Base-by-base conservation (phyloP, 2,329 filamentous ascomycete genomes). In the Pyrenochaeta sp. region DNA sequence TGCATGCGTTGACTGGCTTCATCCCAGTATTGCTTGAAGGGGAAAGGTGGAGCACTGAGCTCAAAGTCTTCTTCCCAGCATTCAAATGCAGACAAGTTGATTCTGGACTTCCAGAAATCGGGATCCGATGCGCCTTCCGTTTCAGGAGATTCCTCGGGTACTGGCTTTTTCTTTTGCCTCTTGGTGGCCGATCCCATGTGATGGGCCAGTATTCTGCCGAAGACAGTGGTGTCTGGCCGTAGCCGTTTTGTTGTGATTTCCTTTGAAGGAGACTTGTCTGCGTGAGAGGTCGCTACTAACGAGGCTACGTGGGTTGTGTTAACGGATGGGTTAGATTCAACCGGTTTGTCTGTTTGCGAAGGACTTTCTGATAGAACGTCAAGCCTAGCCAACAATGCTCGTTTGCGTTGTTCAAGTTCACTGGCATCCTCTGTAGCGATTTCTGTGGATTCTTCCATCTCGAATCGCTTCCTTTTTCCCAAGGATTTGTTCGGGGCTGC, bases 21-120 rank as follows among this genome's bases (percentile, higher is more conserved):
- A 69, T 96, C 90, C 93, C 92, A 96, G 32, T 89, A 82, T 68
- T 96, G 91, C 11, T 88, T 78, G 68, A 96, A 96, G 0, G 92
- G 92, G 62, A 95, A 96, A 0, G 92, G 89, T 0, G 93, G 92
- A 22, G 89, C 81, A 39, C 82, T 88, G 31, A 96, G 76, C 21
- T 81, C 74, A 21, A 61, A 60, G 3, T 68, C 65, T 34, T 71
- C 65, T n/a, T 88, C 80, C 50, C 85, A 83, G 70, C 92, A 96
- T 68, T 97, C 93, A 1, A 95, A 89, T 15, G 90, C 92, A 17
- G 82, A 81, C 48, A 96, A 84, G 8, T 76, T 80, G 47, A 96
- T 86, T 55, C 85, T 90, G 4, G 82, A 74, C 55, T 83, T 83
- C 92, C 92, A 96, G 15, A 82, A 79, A 20, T 88, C 79, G 1